phyloP scores from a whole-genome alignment of 1,284 basidiomycete species.

The Leccinum huronense region DNA sequence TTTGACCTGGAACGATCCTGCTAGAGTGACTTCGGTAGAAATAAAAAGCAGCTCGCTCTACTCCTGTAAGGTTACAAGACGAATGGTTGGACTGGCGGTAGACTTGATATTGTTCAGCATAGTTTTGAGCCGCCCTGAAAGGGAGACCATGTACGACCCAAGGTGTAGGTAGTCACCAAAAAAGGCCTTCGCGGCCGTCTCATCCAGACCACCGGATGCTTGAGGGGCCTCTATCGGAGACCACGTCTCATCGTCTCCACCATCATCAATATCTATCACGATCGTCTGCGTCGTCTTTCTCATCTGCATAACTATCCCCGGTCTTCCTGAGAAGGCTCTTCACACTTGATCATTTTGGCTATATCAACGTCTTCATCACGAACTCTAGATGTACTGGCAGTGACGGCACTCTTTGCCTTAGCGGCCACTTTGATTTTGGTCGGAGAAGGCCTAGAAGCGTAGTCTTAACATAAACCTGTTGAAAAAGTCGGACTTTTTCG shows the following conservation, averaged over 20 bases:
- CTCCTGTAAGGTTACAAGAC: conserved; percentile 90
- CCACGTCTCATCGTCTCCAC: conserved; percentile 41
- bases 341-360: conserved; percentile 58
- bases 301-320: conserved; percentile 40
- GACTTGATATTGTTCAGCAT: conserved; percentile 88
- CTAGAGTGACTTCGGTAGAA: conserved; percentile 95
- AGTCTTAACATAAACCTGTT: conserved; percentile 16
- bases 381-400: conserved; percentile 57
- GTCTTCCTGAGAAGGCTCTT: conserved; percentile 53
- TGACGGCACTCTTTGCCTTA: conserved; percentile 59
- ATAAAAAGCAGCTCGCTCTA: conserved; percentile 94
- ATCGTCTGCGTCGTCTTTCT: conserved; percentile 46
- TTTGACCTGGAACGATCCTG: conserved; percentile 92
- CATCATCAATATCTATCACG: conserved; percentile 47
- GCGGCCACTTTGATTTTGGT: conserved; percentile 61
- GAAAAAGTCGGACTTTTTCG: conserved; percentile 53
- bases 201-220: conserved; percentile 64
- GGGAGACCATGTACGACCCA: conserved; percentile 87
- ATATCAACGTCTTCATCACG: conserved; percentile 75
- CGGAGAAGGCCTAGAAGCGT: conserved; percentile 41
- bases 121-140: conserved; percentile 84
- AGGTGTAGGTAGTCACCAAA: conserved; percentile 83
- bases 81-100: conserved; percentile 75
- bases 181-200: conserved; percentile 75
- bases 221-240: conserved; percentile 36